Percentiles rank a stretch among this genome's conserved stretches.
Conservation (phyloP, 192 early-diverging fungal genomes). For the Haplosporangium gracile region DNA sequence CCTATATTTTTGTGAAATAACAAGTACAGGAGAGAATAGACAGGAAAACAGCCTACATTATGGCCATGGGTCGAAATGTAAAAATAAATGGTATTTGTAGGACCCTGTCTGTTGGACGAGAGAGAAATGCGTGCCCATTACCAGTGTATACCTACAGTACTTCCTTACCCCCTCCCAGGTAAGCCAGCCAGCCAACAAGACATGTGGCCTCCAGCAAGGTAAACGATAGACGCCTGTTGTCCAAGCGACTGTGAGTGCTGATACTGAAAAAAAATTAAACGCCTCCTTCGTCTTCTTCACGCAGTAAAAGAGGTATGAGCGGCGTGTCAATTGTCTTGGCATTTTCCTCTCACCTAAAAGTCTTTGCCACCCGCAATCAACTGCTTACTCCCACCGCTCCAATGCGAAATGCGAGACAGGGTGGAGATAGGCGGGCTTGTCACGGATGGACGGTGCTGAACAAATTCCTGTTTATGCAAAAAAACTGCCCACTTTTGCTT, state of each 20-base stretch:
- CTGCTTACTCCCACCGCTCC: conserved; percentile 40
- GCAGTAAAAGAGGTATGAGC: not conserved
- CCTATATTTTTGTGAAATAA: no score
- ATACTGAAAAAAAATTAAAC: not conserved
- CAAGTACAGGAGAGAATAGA: no score
- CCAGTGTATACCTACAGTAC: no score
- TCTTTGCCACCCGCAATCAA: conserved; percentile 12
- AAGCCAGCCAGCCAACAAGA: not conserved
- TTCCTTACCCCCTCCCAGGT: no score
- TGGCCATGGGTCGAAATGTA: no score
- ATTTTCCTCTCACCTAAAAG: not conserved
- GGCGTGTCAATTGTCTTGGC: not conserved
- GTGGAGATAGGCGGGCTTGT: not conserved
- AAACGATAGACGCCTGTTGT: not conserved
- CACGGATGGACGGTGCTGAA: not conserved
- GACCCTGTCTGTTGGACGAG: no score
- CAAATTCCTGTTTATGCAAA: not conserved
- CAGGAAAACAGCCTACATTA: no score
- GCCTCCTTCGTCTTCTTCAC: not conserved
- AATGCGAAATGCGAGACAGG: not conserved
- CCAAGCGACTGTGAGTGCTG: not conserved
- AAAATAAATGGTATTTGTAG: no score
- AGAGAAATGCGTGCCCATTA: no score
- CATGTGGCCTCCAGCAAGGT: not conserved
- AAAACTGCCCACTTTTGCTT: not conserved